phyloP scores from a whole-genome alignment of 306 rosid genomes.

The Echinosophora koreensis region DNA sequence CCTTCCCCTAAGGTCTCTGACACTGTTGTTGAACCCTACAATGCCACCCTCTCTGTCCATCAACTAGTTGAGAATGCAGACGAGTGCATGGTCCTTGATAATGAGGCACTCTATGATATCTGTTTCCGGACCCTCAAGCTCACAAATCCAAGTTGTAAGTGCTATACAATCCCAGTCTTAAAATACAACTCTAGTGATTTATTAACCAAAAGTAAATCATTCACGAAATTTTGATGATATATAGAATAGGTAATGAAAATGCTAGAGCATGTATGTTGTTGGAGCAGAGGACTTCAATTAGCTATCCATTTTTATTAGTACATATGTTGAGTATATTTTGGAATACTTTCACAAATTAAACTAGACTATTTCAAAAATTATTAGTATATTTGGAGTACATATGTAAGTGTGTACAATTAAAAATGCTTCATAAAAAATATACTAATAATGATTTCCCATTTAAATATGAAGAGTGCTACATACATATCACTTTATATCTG shows the following conservation, averaged over 20 bases:
- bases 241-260: background rate
- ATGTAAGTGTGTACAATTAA: no score
- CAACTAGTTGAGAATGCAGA: slow-evolving; percentile 91
- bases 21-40: slow-evolving; percentile 94
- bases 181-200: background rate
- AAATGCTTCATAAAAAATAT: no score
- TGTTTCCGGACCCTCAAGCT: slow-evolving; percentile 94
- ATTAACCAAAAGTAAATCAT: background rate
- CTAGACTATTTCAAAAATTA: background rate
- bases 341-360: background rate
- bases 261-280: background rate
- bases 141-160: slow-evolving; percentile 92
- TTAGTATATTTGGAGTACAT: no score
- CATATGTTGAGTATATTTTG: background rate
- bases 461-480: no score
- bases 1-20: slow-evolving; percentile 82
- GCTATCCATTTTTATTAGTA: background rate
- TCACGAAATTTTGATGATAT: background rate
- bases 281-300: background rate
- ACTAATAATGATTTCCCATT: no score
- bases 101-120: slow-evolving; percentile 91
- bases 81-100: slow-evolving; percentile 80
- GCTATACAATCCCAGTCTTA: background rate
- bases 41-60: slow-evolving; percentile 90
- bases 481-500: no score